Evolutionary conservation across 2,329 filamentous ascomycete genomes (phyloP), one percentile per base, ranked within the genome.

Genomic region (Thielaviopsis populi): DNA sequence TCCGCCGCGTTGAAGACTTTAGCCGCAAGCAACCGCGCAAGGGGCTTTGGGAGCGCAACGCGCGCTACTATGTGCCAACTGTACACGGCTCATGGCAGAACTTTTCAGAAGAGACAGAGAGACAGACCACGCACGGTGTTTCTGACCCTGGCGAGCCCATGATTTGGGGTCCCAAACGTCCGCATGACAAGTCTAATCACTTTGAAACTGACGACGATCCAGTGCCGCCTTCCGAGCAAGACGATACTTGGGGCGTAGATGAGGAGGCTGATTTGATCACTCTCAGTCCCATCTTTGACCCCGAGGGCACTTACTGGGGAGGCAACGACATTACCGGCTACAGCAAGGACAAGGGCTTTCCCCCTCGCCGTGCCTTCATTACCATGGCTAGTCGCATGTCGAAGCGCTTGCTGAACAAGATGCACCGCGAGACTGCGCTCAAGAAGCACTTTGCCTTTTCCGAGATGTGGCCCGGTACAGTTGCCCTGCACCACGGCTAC

Each of bases 381-480:
- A 92, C 96, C 72, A 92, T 91, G 0, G 86, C 91, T 0, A 87
- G 87, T 0, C 84, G 92, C 62, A 87, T 97, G 75, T 94, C 88
- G 13, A 84, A 85, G 59, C 84, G 84, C 58, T 83, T 96, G 59
- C 80, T 97, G 15, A 78, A 85, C 67, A 86, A 86, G 19, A 97
- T 97, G 92, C 92, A 97, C 77, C 82, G 84, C 63, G 91, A 96
- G 76, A 96, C 91, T 3, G 84, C 85, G 37, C 82, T 89, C 70
- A 86, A 87, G 71, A 91, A 91, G 69, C 88, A 95, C 74, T 88
- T 89, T 68, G 95, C 94, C 77, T 95, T 95, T 72, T 89, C 91
- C 0, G 92, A 97, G 74, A 96, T 96, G 91, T 96, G 90, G 90
- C 89, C 91, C 0, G 86, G 87, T 0, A 94, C 88, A 0, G 85